A percentile compares a stretch with the other conserved stretches of the same genome.
phyloP scores from a whole-genome alignment of 2,329 filamentous ascomycete species.

The Plenodomus lindquistii region DNA sequence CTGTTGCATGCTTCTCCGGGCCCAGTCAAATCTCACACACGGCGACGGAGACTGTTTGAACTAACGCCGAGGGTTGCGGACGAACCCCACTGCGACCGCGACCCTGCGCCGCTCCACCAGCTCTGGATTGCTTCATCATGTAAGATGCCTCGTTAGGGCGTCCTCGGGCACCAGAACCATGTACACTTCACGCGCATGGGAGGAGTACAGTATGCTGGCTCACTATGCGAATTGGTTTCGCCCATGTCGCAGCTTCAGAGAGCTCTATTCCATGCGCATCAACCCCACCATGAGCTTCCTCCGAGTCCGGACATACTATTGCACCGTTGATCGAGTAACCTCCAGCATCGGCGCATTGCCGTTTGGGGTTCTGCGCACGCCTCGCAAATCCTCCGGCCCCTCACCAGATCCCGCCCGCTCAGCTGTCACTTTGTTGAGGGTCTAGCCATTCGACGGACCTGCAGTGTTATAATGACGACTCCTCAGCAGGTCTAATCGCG shows the following conservation, averaged over 20 bases:
- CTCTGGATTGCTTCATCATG: slow-evolving; percentile 3
- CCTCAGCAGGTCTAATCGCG: slow-evolving; percentile 1
- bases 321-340: slow-evolving; percentile 14
- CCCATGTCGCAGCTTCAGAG: slow-evolving; percentile 16
- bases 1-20: slow-evolving; percentile 40
- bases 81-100: slow-evolving; percentile 32
- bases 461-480: slow-evolving; percentile 9
- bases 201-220: too few relatives aligned
- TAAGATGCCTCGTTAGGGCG: not conserved
- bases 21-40: slow-evolving; percentile 22
- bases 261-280: slow-evolving; percentile 11
- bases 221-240: slow-evolving; percentile 18
- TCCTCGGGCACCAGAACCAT: too few relatives aligned
- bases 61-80: slow-evolving; percentile 34
- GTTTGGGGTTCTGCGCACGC: slow-evolving; percentile 12
- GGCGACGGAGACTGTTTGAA: slow-evolving; percentile 31
- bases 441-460: slow-evolving; percentile 14
- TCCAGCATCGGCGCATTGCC: slow-evolving; percentile 19
- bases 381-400: slow-evolving; percentile 21
- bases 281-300: slow-evolving; percentile 22
- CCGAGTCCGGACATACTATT: slow-evolving; percentile 28
- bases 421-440: slow-evolving; percentile 25
- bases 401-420: slow-evolving; percentile 11
- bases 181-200: too few relatives aligned
- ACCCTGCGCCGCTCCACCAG: slow-evolving; percentile 6